Evolutionary conservation across 768 basidiomycete species (phyloP).

Genomic region (Pulveroboletus sp.): DNA sequence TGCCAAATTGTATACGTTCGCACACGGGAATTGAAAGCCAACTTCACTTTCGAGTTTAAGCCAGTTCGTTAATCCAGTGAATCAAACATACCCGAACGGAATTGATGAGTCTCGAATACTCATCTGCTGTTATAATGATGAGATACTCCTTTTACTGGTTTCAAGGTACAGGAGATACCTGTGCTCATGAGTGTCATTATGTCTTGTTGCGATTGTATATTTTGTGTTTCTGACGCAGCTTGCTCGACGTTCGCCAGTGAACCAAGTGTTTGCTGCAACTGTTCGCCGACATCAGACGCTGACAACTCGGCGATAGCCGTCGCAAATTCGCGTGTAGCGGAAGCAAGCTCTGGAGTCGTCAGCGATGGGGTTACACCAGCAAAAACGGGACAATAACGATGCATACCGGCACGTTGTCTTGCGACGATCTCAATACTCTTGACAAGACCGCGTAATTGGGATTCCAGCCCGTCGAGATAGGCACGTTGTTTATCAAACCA

Average conservation of each 20-base stretch:
- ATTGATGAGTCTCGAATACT: slow-evolving; percentile 87
- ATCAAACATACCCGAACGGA: slow-evolving; percentile 67
- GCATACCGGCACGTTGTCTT: slow-evolving; percentile 69
- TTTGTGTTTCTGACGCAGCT: slow-evolving; percentile 69
- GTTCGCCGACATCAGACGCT: slow-evolving; percentile 67
- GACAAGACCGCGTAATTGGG: slow-evolving; percentile 79
- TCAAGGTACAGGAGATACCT: slow-evolving; percentile 33
- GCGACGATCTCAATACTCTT: slow-evolving; percentile 85
- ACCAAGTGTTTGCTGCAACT: slow-evolving; percentile 64
- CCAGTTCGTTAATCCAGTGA: background rate
- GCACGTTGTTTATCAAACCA: slow-evolving; percentile 90
- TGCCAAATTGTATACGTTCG: slow-evolving; percentile 82
- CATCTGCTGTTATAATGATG: slow-evolving; percentile 52
- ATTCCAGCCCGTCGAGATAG: slow-evolving; percentile 86
- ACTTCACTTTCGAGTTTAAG: slow-evolving; percentile 36
- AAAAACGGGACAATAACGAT: background rate
- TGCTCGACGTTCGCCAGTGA: slow-evolving; percentile 71
- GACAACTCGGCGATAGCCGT: slow-evolving; percentile 66
- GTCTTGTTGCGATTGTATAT: slow-evolving; percentile 75
- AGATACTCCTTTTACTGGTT: background rate
- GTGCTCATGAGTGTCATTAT: slow-evolving; percentile 76
- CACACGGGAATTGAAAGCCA: slow-evolving; percentile 84
- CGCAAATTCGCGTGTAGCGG: slow-evolving; percentile 74
- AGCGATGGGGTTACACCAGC: background rate
- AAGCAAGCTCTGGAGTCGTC: slow-evolving; percentile 52